Conservation (phyloP, 352 stramenopile species). For the Pseudoperonospora humuli region DNA sequence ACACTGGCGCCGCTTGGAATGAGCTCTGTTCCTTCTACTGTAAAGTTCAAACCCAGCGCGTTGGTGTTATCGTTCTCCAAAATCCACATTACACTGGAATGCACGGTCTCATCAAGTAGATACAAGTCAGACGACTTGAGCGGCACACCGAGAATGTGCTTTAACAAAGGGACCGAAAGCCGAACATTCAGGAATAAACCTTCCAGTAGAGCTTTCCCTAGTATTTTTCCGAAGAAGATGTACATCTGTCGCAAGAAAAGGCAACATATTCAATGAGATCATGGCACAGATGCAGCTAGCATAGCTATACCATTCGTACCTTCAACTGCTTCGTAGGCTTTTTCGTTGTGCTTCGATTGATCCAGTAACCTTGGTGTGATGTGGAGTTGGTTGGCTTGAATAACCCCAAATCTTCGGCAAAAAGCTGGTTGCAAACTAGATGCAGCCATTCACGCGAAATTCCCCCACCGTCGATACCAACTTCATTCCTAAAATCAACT, state of each 20-base stretch:
- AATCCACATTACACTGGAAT: conserved; percentile 60
- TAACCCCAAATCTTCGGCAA: conserved; percentile 37
- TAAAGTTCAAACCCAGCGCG: conserved; percentile 56
- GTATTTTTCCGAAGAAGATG: conserved; percentile 69
- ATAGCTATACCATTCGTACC: conserved; percentile 14
- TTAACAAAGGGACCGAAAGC: conserved; percentile 53
- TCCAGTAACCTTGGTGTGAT: conserved; percentile 54
- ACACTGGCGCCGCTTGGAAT: conserved; percentile 51
- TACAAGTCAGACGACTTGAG: conserved; percentile 55
- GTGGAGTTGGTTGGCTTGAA: conserved; percentile 43
- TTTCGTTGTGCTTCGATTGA: conserved; percentile 27
- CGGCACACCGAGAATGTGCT: conserved; percentile 57
- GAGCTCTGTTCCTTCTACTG: conserved; percentile 45
- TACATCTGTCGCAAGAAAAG: conserved; percentile 39
- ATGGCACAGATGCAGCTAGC: background rate
- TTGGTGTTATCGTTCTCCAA: conserved; percentile 46
- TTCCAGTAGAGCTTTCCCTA: conserved; percentile 68
- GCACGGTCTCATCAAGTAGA: conserved; percentile 63
- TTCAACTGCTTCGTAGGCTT: conserved; percentile 31
- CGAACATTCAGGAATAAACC: conserved; percentile 61
- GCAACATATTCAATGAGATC: background rate
- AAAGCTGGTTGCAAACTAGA: conserved; percentile 61
- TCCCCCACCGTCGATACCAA: conserved; percentile 63
- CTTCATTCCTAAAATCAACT: conserved; percentile 81
- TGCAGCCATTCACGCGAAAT: conserved; percentile 78